Conservation (phyloP, 2,329 filamentous ascomycete genomes). For the Dothistroma septosporum region DNA sequence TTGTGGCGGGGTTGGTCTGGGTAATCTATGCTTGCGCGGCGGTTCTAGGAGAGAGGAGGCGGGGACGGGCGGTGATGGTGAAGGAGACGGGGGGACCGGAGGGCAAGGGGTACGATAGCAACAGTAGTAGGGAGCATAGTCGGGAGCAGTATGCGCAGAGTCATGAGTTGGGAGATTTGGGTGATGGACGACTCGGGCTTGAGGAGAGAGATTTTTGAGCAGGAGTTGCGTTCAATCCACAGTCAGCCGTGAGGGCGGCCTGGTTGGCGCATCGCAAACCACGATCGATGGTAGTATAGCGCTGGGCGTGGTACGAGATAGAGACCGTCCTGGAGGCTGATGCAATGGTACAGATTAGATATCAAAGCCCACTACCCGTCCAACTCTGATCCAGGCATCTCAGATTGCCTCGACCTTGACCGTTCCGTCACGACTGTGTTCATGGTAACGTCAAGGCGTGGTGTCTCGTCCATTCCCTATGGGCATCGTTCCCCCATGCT, state of each 20-base stretch:
- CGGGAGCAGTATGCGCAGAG: constrained; percentile 10
- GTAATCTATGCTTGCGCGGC: constrained; percentile 38
- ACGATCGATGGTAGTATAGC: too few relatives aligned
- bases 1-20: constrained; percentile 49
- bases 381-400: not conserved
- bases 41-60: constrained; percentile 20
- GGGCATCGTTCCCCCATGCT: too few relatives aligned
- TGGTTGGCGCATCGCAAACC: too few relatives aligned
- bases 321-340: not conserved
- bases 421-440: too few relatives aligned
- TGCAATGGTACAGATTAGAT: not conserved
- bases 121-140: constrained; percentile 6
- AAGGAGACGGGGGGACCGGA: not conserved
- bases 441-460: not conserved
- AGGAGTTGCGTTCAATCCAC: too few relatives aligned
- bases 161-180: not conserved
- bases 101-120: constrained; percentile 13
- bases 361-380: not conserved
- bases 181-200: too few relatives aligned
- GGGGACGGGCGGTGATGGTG: constrained; percentile 10
- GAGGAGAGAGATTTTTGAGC: too few relatives aligned
- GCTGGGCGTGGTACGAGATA: too few relatives aligned
- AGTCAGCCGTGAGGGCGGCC: too few relatives aligned
- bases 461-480: not conserved
- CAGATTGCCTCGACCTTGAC: too few relatives aligned